Percentiles rank a stretch among this genome's conserved stretches.
These are phyloP conservation scores for Calonectria fujianensis DNA, from an alignment of 2,329 filamentous ascomycete species.

Conservation along the genomic window DNA sequence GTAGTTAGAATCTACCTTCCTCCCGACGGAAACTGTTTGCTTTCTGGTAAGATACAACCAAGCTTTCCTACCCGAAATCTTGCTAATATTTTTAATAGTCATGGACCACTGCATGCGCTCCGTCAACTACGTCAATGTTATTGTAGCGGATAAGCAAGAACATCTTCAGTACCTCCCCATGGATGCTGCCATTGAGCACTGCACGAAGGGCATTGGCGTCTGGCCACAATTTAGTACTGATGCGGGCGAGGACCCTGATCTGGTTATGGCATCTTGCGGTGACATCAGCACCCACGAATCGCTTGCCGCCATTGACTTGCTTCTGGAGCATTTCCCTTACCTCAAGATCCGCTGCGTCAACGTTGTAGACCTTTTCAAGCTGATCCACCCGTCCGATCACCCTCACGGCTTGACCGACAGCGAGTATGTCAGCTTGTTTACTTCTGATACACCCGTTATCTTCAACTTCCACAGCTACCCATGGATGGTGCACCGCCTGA, in stretches of 20 bases:
- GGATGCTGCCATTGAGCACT: conserved; percentile 83
- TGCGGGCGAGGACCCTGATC: conserved; percentile 79
- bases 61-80: background rate
- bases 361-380: conserved; percentile 86
- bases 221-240: conserved; percentile 87
- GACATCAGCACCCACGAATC: conserved; percentile 85
- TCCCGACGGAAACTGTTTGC: conserved; percentile 85
- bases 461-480: conserved; percentile 93
- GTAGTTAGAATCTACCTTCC: conserved; percentile 88
- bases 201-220: conserved; percentile 86
- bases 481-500: conserved; percentile 85
- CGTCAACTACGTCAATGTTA: conserved; percentile 86
- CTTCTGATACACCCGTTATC: conserved; percentile 81
- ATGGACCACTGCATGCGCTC: conserved; percentile 85
- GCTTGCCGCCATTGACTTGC: conserved; percentile 83
- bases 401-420: conserved; percentile 81
- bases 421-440: conserved; percentile 83
- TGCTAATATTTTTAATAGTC: conserved; percentile 60
- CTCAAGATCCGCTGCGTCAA: conserved; percentile 88
- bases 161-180: conserved; percentile 85
- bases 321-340: conserved; percentile 82
- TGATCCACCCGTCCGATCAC: conserved; percentile 82
- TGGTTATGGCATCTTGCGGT: conserved; percentile 86
- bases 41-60: conserved; percentile 67
- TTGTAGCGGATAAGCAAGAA: conserved; percentile 87